Evolutionary conservation across 2,329 filamentous ascomycete genomes (phyloP), one percentile per base, ranked within the genome.

Genomic region (Zymoseptoria crescenta): DNA sequence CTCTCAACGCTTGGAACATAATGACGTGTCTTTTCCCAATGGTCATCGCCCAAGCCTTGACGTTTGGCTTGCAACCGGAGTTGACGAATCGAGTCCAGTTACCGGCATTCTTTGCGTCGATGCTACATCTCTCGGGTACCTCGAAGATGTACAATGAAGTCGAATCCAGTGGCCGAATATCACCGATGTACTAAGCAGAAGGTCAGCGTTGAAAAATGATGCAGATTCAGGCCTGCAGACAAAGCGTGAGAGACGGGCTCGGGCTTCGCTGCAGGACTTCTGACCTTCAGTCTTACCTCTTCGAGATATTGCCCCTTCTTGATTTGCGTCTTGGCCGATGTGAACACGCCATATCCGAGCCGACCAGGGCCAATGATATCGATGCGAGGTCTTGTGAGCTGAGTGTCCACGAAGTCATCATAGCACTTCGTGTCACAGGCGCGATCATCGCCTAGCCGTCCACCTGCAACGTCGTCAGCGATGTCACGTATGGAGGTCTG

Each of bases 1-100:
- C 51, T 20, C 27, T 52, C 28, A 48, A 19, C 10, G 58, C 58
- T 28, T 50, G 41, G 28, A 60, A 60, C 8, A 60, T 20, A 6
- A 60, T 48, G 9, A 57, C 56, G 5, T 60, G 51, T 45, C 55
- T 30, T 51, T 55, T 57, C 13, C 58, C 58, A 19, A 57, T 28
- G 24, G 30, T 49, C 4, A 19, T 29, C 9, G 35, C 45, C 41
- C 24, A 45, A 5, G 19, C 21, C 9, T 50, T 49, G 0, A 62
- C 49, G n/a, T 62, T 62, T 0, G 59, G 54, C 8, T 52, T 20
- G 30, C 59, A 62, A 20, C n/a, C n/a, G 10, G 57, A 59, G 21
- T 62, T 62, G 19, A 62, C 28, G 48, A 59, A 62, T 4, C 59
- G 54, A n/a, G 57, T 62, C 59, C 57, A 59, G 24, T 62, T 62